These are phyloP conservation scores for Kodamaea ohmeri DNA, from an alignment of 1,139 yeast species.

Conservation along the genomic window DNA sequence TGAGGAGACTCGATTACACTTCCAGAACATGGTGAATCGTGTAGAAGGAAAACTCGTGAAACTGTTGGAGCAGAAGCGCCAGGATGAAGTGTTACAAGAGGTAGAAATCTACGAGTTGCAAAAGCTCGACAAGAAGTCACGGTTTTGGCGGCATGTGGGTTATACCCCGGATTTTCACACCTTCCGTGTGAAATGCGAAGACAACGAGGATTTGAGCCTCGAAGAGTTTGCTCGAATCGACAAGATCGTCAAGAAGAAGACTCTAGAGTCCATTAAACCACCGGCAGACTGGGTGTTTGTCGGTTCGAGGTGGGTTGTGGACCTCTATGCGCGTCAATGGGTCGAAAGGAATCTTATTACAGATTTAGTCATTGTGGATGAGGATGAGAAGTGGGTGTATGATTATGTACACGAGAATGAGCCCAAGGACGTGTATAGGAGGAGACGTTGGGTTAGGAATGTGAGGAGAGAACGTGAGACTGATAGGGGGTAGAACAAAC, in stretches of 20 bases:
- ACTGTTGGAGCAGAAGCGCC: constrained; percentile 6
- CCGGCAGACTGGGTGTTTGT: constrained; percentile 59
- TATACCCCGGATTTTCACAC: constrained; percentile 49
- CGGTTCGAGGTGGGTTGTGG: constrained; percentile 52
- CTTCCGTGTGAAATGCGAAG: constrained; percentile 17
- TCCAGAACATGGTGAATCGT: constrained; percentile 45
- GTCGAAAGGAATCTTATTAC: constrained; percentile 46
- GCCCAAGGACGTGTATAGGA: constrained; percentile 29
- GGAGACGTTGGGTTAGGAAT: constrained; percentile 54
- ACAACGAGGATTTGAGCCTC: constrained; percentile 24
- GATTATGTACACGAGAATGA: constrained; percentile 32
- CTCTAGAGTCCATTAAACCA: constrained; percentile 43
- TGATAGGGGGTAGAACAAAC: too few species aligned
- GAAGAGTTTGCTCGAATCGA: constrained; percentile 12
- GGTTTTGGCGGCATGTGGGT: constrained; percentile 61
- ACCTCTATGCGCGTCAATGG: constrained; percentile 59
- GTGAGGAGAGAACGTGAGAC: constrained; percentile 25
- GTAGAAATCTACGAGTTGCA: constrained; percentile 77
- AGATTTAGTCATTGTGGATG: constrained; percentile 58
- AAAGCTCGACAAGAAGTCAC: constrained; percentile 43
- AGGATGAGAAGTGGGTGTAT: constrained; percentile 78
- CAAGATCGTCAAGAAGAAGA: constrained; percentile 18
- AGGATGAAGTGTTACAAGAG: constrained; percentile 22
- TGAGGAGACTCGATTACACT: constrained; percentile 58
- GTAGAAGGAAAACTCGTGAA: constrained; percentile 40